These are phyloP conservation scores for Fonsecaea pedrosoi DNA, from an alignment of 2,329 filamentous ascomycete species.

Conservation along the genomic window DNA sequence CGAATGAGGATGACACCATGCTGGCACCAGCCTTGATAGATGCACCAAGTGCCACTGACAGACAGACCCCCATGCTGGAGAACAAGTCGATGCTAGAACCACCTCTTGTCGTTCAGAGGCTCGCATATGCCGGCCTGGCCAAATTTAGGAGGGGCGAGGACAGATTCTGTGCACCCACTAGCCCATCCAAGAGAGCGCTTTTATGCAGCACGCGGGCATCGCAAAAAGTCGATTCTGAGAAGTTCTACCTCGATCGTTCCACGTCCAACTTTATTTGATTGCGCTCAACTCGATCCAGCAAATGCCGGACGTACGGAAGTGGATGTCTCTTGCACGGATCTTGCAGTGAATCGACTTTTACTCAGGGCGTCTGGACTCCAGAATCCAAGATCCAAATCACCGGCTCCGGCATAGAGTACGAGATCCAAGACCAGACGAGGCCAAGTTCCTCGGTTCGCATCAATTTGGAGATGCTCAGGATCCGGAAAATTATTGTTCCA, in stretches of 20 bases:
- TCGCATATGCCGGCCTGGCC: not conserved
- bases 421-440: not conserved
- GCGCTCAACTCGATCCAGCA: not conserved
- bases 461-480: not conserved
- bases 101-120: not conserved
- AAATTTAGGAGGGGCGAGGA: not conserved
- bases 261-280: not conserved
- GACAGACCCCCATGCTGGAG: not conserved
- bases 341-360: too few relatives aligned
- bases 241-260: not conserved
- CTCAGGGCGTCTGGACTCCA: not conserved
- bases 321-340: not conserved
- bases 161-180: not conserved
- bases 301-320: not conserved
- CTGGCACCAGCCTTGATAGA: not conserved
- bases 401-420: not conserved
- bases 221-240: not conserved
- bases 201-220: not conserved
- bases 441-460: not conserved
- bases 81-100: not conserved
- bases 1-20: not conserved
- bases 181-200: not conserved
- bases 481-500: slow-evolving; percentile 6
- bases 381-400: not conserved
- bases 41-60: not conserved